Evolutionary conservation across 768 basidiomycete genomes (phyloP).

Genomic region (Cyathus striatus): DNA sequence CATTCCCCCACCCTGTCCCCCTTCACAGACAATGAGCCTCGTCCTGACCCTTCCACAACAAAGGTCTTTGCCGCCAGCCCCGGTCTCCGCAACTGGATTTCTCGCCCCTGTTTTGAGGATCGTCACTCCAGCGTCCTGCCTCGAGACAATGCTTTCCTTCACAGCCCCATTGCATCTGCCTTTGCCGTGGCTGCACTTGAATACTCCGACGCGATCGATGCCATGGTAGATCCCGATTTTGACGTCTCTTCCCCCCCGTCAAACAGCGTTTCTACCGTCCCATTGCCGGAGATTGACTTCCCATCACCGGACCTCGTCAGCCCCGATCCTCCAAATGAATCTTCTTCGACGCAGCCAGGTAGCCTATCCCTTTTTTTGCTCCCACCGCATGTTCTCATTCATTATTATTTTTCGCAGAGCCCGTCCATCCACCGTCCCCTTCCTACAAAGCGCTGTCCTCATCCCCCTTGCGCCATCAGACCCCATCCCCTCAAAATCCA

Average conservation of each 20-base stretch:
- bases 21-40: conserved; percentile 25
- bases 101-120: conserved; percentile 75
- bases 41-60: conserved; percentile 23
- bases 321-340: not conserved
- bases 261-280: not conserved
- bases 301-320: conserved; percentile 8
- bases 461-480: conserved; percentile 43
- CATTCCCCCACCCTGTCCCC: conserved; percentile 16
- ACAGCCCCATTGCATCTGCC: conserved; percentile 39
- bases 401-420: conserved; percentile 1
- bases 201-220: conserved; percentile 62
- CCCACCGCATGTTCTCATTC: conserved; percentile 1
- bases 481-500: conserved; percentile 4
- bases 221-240: conserved; percentile 49
- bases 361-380: too few relatives aligned
- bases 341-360: not conserved
- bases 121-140: conserved; percentile 52
- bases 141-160: conserved; percentile 25
- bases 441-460: conserved; percentile 35
- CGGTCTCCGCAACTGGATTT: conserved; percentile 65
- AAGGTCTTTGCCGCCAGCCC: conserved; percentile 36
- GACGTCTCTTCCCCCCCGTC: conserved; percentile 10
- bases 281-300: conserved; percentile 7
- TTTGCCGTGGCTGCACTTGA: conserved; percentile 69
- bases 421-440: conserved; percentile 5